phyloP scores from a whole-genome alignment of 768 basidiomycete genomes.

The Panellus pusillus region DNA sequence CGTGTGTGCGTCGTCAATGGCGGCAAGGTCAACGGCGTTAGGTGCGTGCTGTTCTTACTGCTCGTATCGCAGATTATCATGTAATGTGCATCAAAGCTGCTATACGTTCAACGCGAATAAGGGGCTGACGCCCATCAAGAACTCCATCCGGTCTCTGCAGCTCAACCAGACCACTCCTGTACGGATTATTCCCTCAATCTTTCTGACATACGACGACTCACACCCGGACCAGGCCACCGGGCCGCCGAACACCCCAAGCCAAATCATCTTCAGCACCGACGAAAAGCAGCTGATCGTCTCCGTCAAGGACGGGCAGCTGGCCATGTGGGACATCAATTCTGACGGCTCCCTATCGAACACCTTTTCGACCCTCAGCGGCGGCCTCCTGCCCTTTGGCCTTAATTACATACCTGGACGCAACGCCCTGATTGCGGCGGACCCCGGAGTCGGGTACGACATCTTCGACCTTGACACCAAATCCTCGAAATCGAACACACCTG shows the following conservation, averaged over 20 bases:
- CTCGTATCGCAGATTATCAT: neutral
- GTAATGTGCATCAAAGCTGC: neutral
- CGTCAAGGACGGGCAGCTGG: conserved; percentile 36
- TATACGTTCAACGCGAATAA: conserved; percentile 1
- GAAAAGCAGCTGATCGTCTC: conserved; percentile 31
- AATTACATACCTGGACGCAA: conserved; percentile 9
- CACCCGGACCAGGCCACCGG: conserved; percentile 10
- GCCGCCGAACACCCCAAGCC: conserved; percentile 22
- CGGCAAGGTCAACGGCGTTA: conserved; percentile 35
- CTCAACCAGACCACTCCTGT: conserved; percentile 21
- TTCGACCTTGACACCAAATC: conserved; percentile 8
- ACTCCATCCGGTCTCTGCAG: conserved; percentile 31
- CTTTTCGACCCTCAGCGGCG: conserved; percentile 28
- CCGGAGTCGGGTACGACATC: conserved; percentile 18
- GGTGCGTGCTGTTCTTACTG: conserved; percentile 22
- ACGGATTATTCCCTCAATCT: conserved; percentile 8
- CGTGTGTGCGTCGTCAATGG: conserved; percentile 37
- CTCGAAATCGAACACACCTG: neutral
- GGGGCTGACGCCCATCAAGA: conserved; percentile 28
- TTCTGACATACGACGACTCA: neutral
- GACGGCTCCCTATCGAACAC: conserved; percentile 31
- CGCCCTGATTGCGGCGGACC: conserved; percentile 13
- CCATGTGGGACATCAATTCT: conserved; percentile 32
- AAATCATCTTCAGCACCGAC: conserved; percentile 34
- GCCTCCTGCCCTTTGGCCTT: conserved; percentile 34